These are phyloP conservation scores for Blastobotrys peoriensis DNA, from an alignment of 805 yeast species.

Conservation along the genomic window DNA sequence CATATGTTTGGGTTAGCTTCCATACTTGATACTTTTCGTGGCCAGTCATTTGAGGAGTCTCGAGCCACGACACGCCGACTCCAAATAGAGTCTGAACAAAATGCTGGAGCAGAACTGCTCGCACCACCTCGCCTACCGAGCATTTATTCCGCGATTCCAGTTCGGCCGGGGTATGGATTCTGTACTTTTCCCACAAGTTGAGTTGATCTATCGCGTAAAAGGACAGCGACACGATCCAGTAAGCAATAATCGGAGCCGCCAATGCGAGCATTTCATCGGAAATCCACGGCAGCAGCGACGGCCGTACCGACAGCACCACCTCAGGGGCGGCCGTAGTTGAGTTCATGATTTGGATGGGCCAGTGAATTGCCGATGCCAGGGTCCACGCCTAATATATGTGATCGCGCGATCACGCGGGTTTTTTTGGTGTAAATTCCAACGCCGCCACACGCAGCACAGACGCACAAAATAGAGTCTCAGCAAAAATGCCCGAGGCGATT, in stretches of 20 bases:
- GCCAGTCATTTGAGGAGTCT: constrained; percentile 43
- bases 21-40: constrained; percentile 44
- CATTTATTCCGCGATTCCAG: constrained; percentile 72
- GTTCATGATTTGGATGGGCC: constrained; percentile 1
- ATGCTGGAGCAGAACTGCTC: constrained; percentile 84
- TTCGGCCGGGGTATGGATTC: constrained; percentile 92
- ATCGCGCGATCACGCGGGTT: too few species aligned
- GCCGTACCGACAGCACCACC: constrained; percentile 6
- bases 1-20: constrained; percentile 37
- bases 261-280: constrained; percentile 72
- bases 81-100: constrained; percentile 76
- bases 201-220: constrained; percentile 72
- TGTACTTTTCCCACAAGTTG: constrained; percentile 70
- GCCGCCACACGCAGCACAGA: too few species aligned
- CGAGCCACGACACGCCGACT: constrained; percentile 45
- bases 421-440: too few species aligned
- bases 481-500: too few species aligned
- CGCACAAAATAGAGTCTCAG: too few species aligned
- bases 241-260: constrained; percentile 68
- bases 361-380: too few species aligned
- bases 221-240: constrained; percentile 71
- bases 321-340: constrained; percentile 6
- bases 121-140: constrained; percentile 57
- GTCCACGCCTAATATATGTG: too few species aligned
- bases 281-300: constrained; percentile 46